Evolutionary conservation across 352 stramenopile species (phyloP).

Genomic region (Globisporangium sylvaticum): DNA sequence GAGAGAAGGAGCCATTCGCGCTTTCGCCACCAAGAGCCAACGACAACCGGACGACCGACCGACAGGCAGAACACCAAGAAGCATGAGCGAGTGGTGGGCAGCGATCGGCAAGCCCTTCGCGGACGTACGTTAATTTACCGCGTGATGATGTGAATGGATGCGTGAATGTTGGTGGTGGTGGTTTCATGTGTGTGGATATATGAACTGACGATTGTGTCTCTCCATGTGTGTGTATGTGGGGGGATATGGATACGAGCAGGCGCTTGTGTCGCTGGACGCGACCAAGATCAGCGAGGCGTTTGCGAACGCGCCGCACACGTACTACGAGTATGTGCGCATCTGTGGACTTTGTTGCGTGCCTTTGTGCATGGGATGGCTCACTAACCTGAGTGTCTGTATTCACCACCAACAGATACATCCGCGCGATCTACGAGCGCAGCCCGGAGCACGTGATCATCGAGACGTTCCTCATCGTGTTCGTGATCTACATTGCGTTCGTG

Average conservation of each 20-base stretch:
- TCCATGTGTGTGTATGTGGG: not conserved
- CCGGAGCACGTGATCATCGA: slow-evolving; percentile 97
- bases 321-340: slow-evolving; percentile 55
- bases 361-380: not conserved
- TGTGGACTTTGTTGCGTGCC: not conserved
- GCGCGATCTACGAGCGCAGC: slow-evolving; percentile 73
- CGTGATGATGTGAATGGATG: not conserved
- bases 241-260: slow-evolving; percentile 21
- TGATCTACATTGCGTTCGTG: slow-evolving; percentile 92
- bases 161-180: not conserved
- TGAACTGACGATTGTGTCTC: not conserved
- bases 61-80: not conserved
- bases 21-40: slow-evolving; percentile 7
- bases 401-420: slow-evolving; percentile 49
- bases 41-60: not conserved
- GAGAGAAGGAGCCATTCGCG: slow-evolving; percentile 4
- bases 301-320: slow-evolving; percentile 56
- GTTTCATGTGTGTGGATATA: not conserved
- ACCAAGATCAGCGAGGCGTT: slow-evolving; percentile 60
- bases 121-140: slow-evolving; percentile 33
- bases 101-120: slow-evolving; percentile 74
- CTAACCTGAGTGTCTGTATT: not conserved
- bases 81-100: slow-evolving; percentile 78
- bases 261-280: slow-evolving; percentile 55
- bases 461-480: slow-evolving; percentile 95